Evolutionary conservation across 2,329 filamentous ascomycete genomes (phyloP).

Genomic region (Tolypocladium cylindrosporum): DNA sequence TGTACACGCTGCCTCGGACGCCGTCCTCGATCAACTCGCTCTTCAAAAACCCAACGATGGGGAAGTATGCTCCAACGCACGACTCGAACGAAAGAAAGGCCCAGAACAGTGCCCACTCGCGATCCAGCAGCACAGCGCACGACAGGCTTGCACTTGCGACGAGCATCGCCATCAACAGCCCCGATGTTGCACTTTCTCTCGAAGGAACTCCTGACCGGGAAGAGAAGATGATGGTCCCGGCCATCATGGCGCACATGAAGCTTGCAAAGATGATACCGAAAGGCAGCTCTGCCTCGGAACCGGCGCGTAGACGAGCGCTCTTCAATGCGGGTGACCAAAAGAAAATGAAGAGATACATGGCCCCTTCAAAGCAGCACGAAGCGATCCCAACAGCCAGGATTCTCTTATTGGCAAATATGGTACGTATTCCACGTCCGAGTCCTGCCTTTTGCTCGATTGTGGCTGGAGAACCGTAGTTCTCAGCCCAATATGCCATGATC

Average conservation of each 20-base stretch:
- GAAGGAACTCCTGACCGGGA: neutral
- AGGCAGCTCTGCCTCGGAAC: slow-evolving; percentile 17
- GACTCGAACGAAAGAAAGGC: slow-evolving; percentile 47
- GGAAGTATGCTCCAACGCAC: slow-evolving; percentile 49
- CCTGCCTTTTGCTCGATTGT: neutral
- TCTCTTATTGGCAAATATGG: slow-evolving; percentile 9
- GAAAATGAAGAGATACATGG: slow-evolving; percentile 54
- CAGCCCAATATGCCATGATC: slow-evolving; percentile 27
- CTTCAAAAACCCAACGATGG: slow-evolving; percentile 44
- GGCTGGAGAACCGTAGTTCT: slow-evolving; percentile 14
- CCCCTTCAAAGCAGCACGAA: slow-evolving; percentile 49
- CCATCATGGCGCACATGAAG: slow-evolving; percentile 49
- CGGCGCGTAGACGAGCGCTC: slow-evolving; percentile 21
- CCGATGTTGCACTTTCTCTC: slow-evolving; percentile 12
- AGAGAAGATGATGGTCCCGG: slow-evolving; percentile 30
- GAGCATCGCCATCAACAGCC: slow-evolving; percentile 23
- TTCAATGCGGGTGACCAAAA: slow-evolving; percentile 50
- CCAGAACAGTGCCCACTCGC: slow-evolving; percentile 39
- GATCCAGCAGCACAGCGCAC: slow-evolving; percentile 29
- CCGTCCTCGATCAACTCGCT: slow-evolving; percentile 42
- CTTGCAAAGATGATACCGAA: slow-evolving; percentile 44
- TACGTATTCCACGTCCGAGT: neutral
- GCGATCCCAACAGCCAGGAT: slow-evolving; percentile 41
- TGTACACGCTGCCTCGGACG: slow-evolving; percentile 43
- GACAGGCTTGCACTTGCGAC: slow-evolving; percentile 26